Evolutionary conservation across 805 yeast genomes (phyloP), one percentile per base, ranked within the genome.

Genomic region (Teunomyces cretensis): DNA sequence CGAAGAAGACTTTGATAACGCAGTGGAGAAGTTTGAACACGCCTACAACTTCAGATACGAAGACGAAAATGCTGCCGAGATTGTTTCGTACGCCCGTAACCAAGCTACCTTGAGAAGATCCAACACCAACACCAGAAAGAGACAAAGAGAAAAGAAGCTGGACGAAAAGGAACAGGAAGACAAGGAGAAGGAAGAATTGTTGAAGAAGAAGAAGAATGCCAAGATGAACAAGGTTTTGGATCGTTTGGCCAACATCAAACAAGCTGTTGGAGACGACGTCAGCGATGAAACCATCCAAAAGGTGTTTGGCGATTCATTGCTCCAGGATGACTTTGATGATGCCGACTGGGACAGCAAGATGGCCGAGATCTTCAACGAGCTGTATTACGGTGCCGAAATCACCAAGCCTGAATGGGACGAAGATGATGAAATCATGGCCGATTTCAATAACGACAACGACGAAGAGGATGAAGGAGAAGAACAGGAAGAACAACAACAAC

Each of bases 31-130:
- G 57, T 90, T 88, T 57, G 99, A 94, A 65, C 81, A 82, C 51
- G 97, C 96, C 0, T 92, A 91, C 68, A 94, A 94, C 60, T 92
- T 92, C 75, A 79, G 99, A 62, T 94, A 79, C 62, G 99, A 94
- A 67, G 97, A 91, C 57, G 90, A 96, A 12, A 81, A 83, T 52
- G 79, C 96, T 6, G 88, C 92, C 0, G 97, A 92, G 58, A 88
- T 94, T 64, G 85, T 91, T 14, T 85, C 96, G 13, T 94, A 92
- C 70, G 97, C 98, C 2, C 89, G 99, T 78, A 84, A 75, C 35
- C 97, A 90, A 66, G 96, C 94, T 17, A 89, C 98, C 0, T 75
- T 90, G 60, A 83, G 99, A 70, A 78, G 99, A 61, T 81, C 85
- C 15, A 83, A 81, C 42, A 76, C 83, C 48, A 80, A 83, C 54